A percentile compares a stretch with the other conserved stretches of the same genome.
Conservation (phyloP, 1,139 yeast genomes). For the Blastobotrys buckinghamii region DNA sequence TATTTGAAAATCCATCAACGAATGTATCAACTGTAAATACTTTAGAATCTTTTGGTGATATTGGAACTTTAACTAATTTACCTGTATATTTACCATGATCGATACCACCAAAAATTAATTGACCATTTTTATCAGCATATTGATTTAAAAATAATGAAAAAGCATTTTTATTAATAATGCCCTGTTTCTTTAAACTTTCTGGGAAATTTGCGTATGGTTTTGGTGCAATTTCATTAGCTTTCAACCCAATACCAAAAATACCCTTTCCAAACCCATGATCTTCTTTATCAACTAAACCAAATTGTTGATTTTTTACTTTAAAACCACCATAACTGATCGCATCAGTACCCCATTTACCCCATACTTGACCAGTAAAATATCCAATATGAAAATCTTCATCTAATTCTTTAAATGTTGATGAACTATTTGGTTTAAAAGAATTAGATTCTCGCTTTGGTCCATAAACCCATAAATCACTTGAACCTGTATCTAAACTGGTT, state of each 20-base stretch:
- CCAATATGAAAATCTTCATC: constrained; percentile 19
- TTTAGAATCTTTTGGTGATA: constrained; percentile 1
- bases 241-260: constrained; percentile 12
- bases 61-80: constrained; percentile 30
- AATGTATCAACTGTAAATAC: neutral
- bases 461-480: constrained; percentile 42
- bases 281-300: constrained; percentile 11
- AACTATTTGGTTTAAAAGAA: constrained; percentile 1
- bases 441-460: constrained; percentile 17
- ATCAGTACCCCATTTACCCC: constrained; percentile 48
- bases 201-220: constrained; percentile 20
- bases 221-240: constrained; percentile 7
- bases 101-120: constrained; percentile 54
- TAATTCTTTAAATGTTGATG: constrained; percentile 11
- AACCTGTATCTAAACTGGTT: constrained; percentile 43
- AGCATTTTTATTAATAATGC: constrained; percentile 39
- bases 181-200: constrained; percentile 16
- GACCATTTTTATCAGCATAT: constrained; percentile 38
- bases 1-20: constrained; percentile 16
- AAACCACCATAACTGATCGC: constrained; percentile 34
- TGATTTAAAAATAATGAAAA: constrained; percentile 51
- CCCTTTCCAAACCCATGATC: constrained; percentile 8
- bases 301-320: constrained; percentile 9
- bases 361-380: constrained; percentile 26
- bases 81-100: constrained; percentile 52